Base-by-base conservation (phyloP, 2,329 filamentous ascomycete species). In the Coniella vitis region DNA sequence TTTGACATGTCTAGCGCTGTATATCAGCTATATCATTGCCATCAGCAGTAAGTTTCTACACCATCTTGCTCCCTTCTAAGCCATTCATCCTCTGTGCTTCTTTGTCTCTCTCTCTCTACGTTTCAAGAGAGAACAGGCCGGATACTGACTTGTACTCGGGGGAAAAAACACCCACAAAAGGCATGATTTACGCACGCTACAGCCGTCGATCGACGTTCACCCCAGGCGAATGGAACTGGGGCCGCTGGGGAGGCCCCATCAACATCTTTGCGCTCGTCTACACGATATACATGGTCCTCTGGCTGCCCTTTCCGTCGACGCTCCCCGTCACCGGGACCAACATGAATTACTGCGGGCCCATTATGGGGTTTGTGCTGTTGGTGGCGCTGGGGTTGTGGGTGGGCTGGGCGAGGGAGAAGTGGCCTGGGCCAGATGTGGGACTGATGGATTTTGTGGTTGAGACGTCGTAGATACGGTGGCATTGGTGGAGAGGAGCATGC, bases 1-100 rank as follows among this genome's bases (percentile, higher is more conserved):
- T 2, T 59, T 72, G 19, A 64, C 63, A 16, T 65, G 63, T 3
- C 19, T 56, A 14, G 49, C 48, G 2, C 43, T 55, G 16, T 57
- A 57, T 20, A 3, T 56, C 7, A 57, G 54, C 39, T 51, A 52
- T 13, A 38, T 44, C 29, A 51, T 57, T 34, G 49, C n/a, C n/a
- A n/a, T n/a, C n/a, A n/a, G n/a, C n/a, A n/a, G n/a, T n/a, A n/a
- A n/a, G n/a, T n/a, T n/a, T n/a, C n/a, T n/a, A n/a, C n/a, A n/a
- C n/a, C n/a, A n/a, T n/a, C n/a, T n/a, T n/a, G n/a, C n/a, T n/a
- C n/a, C n/a, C n/a, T n/a, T n/a, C n/a, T n/a, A n/a, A n/a, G n/a
- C n/a, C n/a, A n/a, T n/a, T n/a, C n/a, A n/a, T n/a, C n/a, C n/a
- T n/a, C n/a, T n/a, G n/a, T n/a, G n/a, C n/a, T n/a, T n/a, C n/a